Conservation (phyloP, 1,284 basidiomycete species). For the Irpex sp. region DNA sequence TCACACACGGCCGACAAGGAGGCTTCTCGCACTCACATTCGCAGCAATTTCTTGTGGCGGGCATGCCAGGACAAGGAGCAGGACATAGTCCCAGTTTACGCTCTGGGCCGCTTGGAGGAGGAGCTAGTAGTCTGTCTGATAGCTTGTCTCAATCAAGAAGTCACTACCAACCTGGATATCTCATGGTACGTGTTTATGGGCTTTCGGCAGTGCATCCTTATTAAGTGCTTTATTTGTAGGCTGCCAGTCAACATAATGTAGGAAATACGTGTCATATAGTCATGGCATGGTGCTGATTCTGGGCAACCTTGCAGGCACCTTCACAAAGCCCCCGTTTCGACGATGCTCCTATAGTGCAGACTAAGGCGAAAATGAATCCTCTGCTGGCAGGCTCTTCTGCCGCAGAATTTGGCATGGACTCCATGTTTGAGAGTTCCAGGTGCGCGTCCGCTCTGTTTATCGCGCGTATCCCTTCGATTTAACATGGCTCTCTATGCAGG, state of each 20-base stretch:
- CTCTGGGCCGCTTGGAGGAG: slow-evolving; percentile 13
- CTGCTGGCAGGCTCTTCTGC: slow-evolving; percentile 56
- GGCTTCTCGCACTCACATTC: slow-evolving; percentile 26
- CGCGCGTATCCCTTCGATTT: not conserved
- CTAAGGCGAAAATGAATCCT: slow-evolving; percentile 74
- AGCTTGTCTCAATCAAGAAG: slow-evolving; percentile 63
- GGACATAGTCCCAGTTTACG: slow-evolving; percentile 24
- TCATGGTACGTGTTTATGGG: slow-evolving; percentile 49
- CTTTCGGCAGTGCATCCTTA: slow-evolving; percentile 1
- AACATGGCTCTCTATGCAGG: slow-evolving; percentile 3
- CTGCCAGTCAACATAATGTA: slow-evolving; percentile 57
- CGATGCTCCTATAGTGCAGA: slow-evolving; percentile 66
- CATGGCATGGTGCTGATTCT: not conserved
- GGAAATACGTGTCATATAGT: slow-evolving; percentile 4
- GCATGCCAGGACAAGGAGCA: slow-evolving; percentile 22
- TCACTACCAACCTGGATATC: slow-evolving; percentile 73
- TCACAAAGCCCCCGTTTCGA: slow-evolving; percentile 60
- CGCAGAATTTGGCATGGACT: slow-evolving; percentile 72
- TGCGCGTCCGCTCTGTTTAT: slow-evolving; percentile 24
- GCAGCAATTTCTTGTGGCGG: slow-evolving; percentile 26
- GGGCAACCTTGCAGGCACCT: slow-evolving; percentile 37
- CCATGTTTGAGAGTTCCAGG: slow-evolving; percentile 74
- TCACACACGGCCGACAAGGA: slow-evolving; percentile 14
- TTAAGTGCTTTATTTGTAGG: slow-evolving; percentile 33
- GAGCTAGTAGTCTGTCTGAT: slow-evolving; percentile 34